Base-by-base conservation (phyloP, 345 rosid species). In the Lumnitzera littorea region DNA sequence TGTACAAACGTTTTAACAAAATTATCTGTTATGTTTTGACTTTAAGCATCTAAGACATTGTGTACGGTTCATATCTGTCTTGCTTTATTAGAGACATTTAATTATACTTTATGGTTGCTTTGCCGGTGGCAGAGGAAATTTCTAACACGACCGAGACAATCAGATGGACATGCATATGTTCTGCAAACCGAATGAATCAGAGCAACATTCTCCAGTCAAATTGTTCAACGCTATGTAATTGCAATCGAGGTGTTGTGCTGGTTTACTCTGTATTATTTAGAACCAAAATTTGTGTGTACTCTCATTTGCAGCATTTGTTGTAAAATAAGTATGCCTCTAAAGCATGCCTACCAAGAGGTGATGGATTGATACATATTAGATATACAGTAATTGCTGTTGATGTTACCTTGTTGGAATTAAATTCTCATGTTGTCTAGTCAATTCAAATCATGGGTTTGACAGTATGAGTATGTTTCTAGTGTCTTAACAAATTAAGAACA, bases 221-320 rank as follows among this genome's bases (percentile, higher is more conserved):
- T 74, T 94, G 99, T 78, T 84, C 91, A 31, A 60, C 78, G 56
- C 86, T 91, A 67, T 94, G 99, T 72, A 71, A 83, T 68, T 94
- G 99, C 74, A 85, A 56, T 70, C 82, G 80, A 66, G 97, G 99
- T 86, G 77, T 58, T 63, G 54, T 24, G 41, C 49, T 61, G 50
- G 60, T 57, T 27, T 50, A 56, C 16, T 27, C 16, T 23, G 31
- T 31, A 16, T 36, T 36, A 36, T 36, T 36, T 36, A 36, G 43
- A 36, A 20, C 20, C 20, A 9, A 9, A 36, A 36, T 36, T 36
- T 36, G 43, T 36, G 43, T 36, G 43, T 36, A 36, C 9, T 36
- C 43, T 27, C 31, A 27, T 27, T 27, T 27, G 31, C 31, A 27
- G 5, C 1, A 36, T 36, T 36, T 36, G 43, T 36, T 36, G 43